phyloP scores from a whole-genome alignment of 495 filamentous ascomycete species.

The Penicillium cosmopolitanum region DNA sequence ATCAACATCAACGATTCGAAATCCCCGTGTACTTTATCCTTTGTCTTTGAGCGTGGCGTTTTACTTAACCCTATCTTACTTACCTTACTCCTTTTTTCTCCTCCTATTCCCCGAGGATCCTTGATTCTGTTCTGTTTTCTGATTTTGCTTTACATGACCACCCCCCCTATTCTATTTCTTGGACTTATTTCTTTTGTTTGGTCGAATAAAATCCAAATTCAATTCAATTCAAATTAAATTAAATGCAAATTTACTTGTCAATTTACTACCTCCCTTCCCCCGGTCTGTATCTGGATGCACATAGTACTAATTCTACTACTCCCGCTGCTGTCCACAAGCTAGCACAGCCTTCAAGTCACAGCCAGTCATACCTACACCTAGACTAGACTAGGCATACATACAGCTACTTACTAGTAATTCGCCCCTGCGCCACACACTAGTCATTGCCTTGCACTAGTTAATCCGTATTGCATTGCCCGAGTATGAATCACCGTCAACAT shows the following conservation, averaged over 20 bases:
- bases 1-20: not conserved
- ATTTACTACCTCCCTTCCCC: no score
- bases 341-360: no score
- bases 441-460: not conserved
- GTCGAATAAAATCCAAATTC: not conserved
- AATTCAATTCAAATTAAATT: not conserved
- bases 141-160: not conserved
- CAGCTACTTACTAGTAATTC: no score
- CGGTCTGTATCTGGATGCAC: no score
- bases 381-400: no score
- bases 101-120: slow-evolving; percentile 2
- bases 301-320: no score
- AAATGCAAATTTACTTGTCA: not conserved
- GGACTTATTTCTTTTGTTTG: slow-evolving; percentile 1
- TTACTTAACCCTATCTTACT: no score
- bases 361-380: no score
- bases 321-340: no score
- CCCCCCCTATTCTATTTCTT: slow-evolving; percentile 13
- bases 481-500: slow-evolving; percentile 24
- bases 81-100: not conserved
- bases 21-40: not conserved
- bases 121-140: not conserved
- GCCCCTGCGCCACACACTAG: not conserved
- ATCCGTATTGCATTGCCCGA: not conserved
- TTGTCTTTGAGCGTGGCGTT: slow-evolving; percentile 3